A percentile compares a stretch with the other conserved stretches of the same genome.
Evolutionary conservation across 805 yeast genomes (phyloP).

Genomic region (Suhomyces vadensis): DNA sequence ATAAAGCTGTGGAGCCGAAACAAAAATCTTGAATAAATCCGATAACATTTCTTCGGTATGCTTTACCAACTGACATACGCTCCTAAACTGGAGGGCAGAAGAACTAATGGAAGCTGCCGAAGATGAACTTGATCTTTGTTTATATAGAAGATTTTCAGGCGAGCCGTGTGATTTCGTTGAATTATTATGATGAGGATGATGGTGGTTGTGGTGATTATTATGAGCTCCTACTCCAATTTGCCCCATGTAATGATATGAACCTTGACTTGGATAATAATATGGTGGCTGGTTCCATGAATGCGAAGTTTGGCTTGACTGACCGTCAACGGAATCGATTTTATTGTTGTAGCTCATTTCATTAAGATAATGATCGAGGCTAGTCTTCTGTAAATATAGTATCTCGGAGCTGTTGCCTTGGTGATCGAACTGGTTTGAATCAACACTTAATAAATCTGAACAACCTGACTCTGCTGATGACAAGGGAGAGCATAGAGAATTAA

Average conservation of each 20-base stretch:
- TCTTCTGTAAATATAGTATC: constrained; percentile 10
- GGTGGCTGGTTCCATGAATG: background rate
- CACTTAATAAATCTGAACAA: constrained; percentile 6
- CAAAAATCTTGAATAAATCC: constrained; percentile 34
- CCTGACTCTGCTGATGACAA: constrained; percentile 7
- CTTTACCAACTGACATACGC: constrained; percentile 4
- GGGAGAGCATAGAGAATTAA: background rate
- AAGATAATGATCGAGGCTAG: constrained; percentile 21
- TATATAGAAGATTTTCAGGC: background rate
- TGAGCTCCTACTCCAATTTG: background rate
- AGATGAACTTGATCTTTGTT: constrained; percentile 3
- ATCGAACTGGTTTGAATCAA: constrained; percentile 5
- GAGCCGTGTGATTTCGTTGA: background rate
- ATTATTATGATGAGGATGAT: background rate
- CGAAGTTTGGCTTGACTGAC: background rate
- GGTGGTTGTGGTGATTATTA: background rate
- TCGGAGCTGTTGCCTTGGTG: constrained; percentile 1
- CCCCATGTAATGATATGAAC: background rate
- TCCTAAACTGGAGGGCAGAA: constrained; percentile 5
- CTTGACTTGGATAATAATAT: background rate
- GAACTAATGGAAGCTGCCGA: constrained; percentile 2
- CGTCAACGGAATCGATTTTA: background rate
- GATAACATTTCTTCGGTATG: constrained; percentile 29
- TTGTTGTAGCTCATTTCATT: constrained; percentile 6
- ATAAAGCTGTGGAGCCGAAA: constrained; percentile 34